Conservation (phyloP, 1,284 basidiomycete species). For the Tilletia setariae region DNA sequence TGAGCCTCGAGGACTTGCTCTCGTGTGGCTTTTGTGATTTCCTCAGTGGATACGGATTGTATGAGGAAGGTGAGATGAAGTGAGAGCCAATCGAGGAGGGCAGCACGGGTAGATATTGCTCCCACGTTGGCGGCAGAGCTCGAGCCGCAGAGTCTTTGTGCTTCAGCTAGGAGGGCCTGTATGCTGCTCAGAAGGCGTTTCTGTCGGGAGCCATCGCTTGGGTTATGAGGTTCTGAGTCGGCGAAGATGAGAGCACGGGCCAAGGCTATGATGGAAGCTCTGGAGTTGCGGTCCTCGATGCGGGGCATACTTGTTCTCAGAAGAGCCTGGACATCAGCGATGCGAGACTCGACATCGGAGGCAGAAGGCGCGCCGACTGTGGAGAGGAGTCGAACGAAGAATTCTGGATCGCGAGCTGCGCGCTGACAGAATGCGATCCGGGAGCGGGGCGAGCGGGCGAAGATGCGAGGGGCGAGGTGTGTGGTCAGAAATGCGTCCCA, state of each 20-base stretch:
- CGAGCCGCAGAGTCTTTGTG: conserved; percentile 54
- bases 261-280: conserved; percentile 67
- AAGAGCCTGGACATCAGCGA: conserved; percentile 68
- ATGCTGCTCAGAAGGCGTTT: conserved; percentile 60
- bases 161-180: conserved; percentile 67
- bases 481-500: conserved; percentile 34
- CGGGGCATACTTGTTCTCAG: conserved; percentile 71
- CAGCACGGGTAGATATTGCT: conserved; percentile 62
- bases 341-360: conserved; percentile 61
- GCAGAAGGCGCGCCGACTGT: conserved; percentile 30
- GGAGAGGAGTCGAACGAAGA: conserved; percentile 29
- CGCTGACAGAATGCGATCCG: conserved; percentile 24
- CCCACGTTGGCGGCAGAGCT: conserved; percentile 26
- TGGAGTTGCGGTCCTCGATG: conserved; percentile 70
- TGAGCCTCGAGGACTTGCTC: neutral
- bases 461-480: conserved; percentile 24
- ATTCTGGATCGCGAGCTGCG: conserved; percentile 12
- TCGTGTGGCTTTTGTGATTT: neutral
- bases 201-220: conserved; percentile 38
- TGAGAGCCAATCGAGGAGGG: conserved; percentile 71
- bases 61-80: conserved; percentile 61
- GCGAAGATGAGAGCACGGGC: conserved; percentile 65
- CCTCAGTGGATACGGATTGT: conserved; percentile 51
- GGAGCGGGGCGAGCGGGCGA: conserved; percentile 25
- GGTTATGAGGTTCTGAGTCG: conserved; percentile 52